Evolutionary conservation across 805 yeast genomes (phyloP), one percentile per base, ranked within the genome.

Genomic region (Myxozyma monticola): DNA sequence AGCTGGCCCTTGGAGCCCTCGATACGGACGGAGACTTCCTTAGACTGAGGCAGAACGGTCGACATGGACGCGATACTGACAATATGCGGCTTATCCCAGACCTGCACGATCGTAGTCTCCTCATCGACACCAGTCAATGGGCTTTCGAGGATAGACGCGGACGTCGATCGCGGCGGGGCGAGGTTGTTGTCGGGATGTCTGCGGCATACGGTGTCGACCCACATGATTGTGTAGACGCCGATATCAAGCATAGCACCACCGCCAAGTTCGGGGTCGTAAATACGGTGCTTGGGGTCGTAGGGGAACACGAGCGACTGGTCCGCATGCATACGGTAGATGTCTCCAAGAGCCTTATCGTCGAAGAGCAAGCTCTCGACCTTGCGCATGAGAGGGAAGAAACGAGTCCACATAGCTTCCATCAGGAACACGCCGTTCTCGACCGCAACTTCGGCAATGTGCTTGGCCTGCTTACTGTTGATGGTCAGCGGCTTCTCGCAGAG

Each of bases 391-490:
- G 84, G 84, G 68, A 68, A 46, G 34, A 50, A 50, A 9, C 46
- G 45, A 2, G 81, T 73, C 83, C 83, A 78, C 48, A 77, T 70
- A 3, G 76, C 83, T 70, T 80, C 85, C 82, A 80, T 76, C 30
- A 80, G 64, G 51, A 76, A 78, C 43, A 71, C 61, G 1, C 69
- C 67, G 62, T 75, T 71, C 48, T 62, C 53, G 55, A 66, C 66
- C 3, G 84, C 84, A 39, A 73, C 68, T 1, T 62, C 67, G 42
- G 71, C 64, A 9, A 79, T 60, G 37, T 70, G 74, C 17, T 64
- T 55, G 5, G 79, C 71, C 48, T 79, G 80, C 15, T 62, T 63
- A 1, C 64, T 64, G 53, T 76, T 78, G 36, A 79, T 69, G 1
- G 79, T 72, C 48, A 77, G 62, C 6, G 83, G 79, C 59, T 79